phyloP scores from a whole-genome alignment of 2,329 filamentous ascomycete species.

The Tolypocladium guangdongense region DNA sequence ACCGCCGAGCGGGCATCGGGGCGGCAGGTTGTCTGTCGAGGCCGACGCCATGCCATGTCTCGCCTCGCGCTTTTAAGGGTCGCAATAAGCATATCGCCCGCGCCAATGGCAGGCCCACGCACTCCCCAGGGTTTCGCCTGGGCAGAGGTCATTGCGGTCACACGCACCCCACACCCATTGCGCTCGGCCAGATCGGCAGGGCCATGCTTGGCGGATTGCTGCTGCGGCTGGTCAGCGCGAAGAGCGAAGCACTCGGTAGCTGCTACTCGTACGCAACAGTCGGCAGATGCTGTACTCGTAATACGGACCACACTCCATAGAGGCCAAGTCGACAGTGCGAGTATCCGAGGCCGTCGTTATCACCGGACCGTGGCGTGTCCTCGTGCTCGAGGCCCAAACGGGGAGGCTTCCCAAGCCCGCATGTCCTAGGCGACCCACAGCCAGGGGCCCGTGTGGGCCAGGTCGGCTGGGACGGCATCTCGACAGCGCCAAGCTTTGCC shows the following conservation, averaged over 20 bases:
- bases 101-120: not conserved
- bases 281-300: not conserved
- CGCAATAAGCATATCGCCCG: not conserved
- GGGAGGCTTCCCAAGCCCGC: too few relatives aligned
- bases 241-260: too few relatives aligned
- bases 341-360: too few relatives aligned
- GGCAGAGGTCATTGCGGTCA: not conserved
- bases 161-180: not conserved
- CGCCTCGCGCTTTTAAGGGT: not conserved
- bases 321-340: too few relatives aligned
- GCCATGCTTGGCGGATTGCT: not conserved
- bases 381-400: too few relatives aligned
- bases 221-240: too few relatives aligned
- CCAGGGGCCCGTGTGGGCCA: slow-evolving; percentile 16
- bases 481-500: slow-evolving; percentile 13
- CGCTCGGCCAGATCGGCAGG: slow-evolving; percentile 1
- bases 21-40: too few relatives aligned
- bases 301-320: too few relatives aligned
- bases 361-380: too few relatives aligned
- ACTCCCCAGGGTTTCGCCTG: too few relatives aligned
- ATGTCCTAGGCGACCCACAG: slow-evolving; percentile 1
- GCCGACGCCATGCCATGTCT: not conserved
- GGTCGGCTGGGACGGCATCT: slow-evolving; percentile 30
- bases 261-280: too few relatives aligned
- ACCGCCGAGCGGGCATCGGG: not conserved